Conservation (phyloP, 164 flowering plant species). For the grape (Vitis vinifera) region ASM3070453v1 NC_081810.1:2543001-2543500, state of each 20-base stretch:
- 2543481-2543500: not conserved
- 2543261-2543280: too few relatives aligned
- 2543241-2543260: not conserved
- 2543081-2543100: slow-evolving; percentile 90
- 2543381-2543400: too few relatives aligned
- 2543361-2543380: too few relatives aligned
- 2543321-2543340: too few relatives aligned
- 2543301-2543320: too few relatives aligned
- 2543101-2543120: slow-evolving; percentile 89
- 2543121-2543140: slow-evolving; percentile 95
- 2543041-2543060: slow-evolving; percentile 78
- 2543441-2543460: too few relatives aligned
- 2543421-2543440: too few relatives aligned
- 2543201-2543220: not conserved
- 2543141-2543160: slow-evolving; percentile 69
- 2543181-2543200: slow-evolving; percentile 38
- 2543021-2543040: not conserved
- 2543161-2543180: slow-evolving; percentile 91
- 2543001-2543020: not conserved
- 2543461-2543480: not conserved
- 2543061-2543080: slow-evolving; percentile 83
- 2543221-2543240: not conserved
- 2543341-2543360: too few relatives aligned
- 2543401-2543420: too few relatives aligned
- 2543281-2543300: too few relatives aligned